Conservation (phyloP, 2,329 filamentous ascomycete genomes). For the Gnomoniopsis smithogilvyi region DNA sequence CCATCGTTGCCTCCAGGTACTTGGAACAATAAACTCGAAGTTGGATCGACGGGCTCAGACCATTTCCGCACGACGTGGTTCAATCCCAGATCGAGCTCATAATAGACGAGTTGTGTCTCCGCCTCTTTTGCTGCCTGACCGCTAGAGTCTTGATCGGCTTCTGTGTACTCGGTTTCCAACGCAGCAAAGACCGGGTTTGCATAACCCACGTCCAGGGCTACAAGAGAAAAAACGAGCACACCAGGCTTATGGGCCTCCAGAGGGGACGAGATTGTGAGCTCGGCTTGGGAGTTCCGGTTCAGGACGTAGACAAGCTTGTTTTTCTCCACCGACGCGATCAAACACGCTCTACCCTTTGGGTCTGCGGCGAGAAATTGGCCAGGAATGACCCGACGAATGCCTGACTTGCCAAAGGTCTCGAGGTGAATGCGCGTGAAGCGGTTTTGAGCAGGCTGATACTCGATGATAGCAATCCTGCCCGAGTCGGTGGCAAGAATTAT, state of each 20-base stretch:
- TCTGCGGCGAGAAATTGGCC: conserved; percentile 96
- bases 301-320: conserved; percentile 99
- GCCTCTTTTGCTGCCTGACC: conserved; percentile 77
- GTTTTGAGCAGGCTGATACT: conserved; percentile 84
- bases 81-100: conserved; percentile 92
- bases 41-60: conserved; percentile 89
- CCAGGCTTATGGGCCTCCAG: conserved; percentile 94
- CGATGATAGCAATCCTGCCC: conserved; percentile 88
- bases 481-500: conserved; percentile 95
- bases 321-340: conserved; percentile 94
- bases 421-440: conserved; percentile 86
- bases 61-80: conserved; percentile 98
- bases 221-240: conserved; percentile 83
- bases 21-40: conserved; percentile 86
- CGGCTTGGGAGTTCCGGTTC: conserved; percentile 90
- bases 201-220: conserved; percentile 91
- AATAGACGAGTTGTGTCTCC: conserved; percentile 93
- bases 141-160: conserved; percentile 85
- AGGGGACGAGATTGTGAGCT: conserved; percentile 94
- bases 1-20: conserved; percentile 92
- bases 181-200: conserved; percentile 96
- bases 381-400: conserved; percentile 86
- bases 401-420: conserved; percentile 98
- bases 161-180: conserved; percentile 88
- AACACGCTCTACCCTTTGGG: conserved; percentile 89